A percentile compares a stretch with the other conserved stretches of the same genome.
phyloP scores from a whole-genome alignment of 1,284 basidiomycete species.

The Puccinia triticina region DNA sequence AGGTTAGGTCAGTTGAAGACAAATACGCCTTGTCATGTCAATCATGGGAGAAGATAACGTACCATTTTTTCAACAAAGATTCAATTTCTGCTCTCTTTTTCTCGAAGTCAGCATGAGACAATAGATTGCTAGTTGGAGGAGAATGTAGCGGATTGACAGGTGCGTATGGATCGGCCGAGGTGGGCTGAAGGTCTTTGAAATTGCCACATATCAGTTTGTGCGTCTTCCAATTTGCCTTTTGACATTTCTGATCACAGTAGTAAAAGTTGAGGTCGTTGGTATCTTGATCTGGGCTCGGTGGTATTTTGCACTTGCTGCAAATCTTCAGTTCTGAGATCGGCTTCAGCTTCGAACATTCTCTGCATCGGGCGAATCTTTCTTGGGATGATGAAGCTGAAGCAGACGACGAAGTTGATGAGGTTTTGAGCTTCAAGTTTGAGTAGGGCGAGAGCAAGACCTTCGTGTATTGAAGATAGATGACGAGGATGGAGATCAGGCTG shows the following conservation, averaged over 20 bases:
- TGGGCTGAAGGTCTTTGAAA: constrained; percentile 28
- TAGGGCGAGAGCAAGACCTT: constrained; percentile 28
- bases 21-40: too few relatives aligned
- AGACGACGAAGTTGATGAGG: not conserved
- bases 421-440: constrained; percentile 8
- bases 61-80: constrained; percentile 28
- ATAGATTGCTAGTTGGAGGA: not conserved
- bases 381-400: not conserved
- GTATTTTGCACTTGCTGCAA: constrained; percentile 31
- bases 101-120: constrained; percentile 13
- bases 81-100: constrained; percentile 33
- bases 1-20: not conserved
- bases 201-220: constrained; percentile 50
- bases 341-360: constrained; percentile 20
- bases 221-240: constrained; percentile 33
- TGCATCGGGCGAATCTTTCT: not conserved
- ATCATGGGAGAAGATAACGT: not conserved
- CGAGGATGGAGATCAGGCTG: constrained; percentile 7
- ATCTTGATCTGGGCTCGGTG: not conserved
- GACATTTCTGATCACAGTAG: constrained; percentile 44
- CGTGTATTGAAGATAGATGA: constrained; percentile 27
- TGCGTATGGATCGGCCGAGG: not conserved
- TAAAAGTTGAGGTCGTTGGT: constrained; percentile 10
- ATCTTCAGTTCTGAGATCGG: constrained; percentile 28
- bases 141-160: not conserved